Conservation (phyloP, 495 filamentous ascomycete species). For the Aspergillus asperescens region DNA sequence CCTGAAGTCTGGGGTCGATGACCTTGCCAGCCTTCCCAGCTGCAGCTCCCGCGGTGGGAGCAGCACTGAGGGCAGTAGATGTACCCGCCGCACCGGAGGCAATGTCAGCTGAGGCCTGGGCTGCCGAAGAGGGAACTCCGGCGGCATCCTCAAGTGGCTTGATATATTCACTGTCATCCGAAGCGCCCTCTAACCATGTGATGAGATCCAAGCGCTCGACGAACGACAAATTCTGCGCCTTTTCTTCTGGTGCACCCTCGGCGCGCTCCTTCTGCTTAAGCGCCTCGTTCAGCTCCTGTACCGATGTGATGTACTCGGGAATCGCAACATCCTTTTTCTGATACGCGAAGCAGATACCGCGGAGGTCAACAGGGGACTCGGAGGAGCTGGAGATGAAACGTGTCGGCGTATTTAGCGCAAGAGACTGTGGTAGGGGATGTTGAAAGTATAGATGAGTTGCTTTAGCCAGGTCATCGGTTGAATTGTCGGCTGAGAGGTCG, state of each 20-base stretch:
- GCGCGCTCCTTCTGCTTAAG: constrained; percentile 53
- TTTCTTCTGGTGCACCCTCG: constrained; percentile 41
- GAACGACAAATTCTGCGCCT: constrained; percentile 79
- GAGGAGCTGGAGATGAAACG: constrained; percentile 66
- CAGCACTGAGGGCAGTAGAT: constrained; percentile 17
- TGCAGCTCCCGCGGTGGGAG: constrained; percentile 49
- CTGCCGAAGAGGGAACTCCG: constrained; percentile 40
- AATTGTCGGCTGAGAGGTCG: constrained; percentile 45
- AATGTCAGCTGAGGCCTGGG: constrained; percentile 34
- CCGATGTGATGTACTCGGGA: constrained; percentile 81
- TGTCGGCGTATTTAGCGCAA: constrained; percentile 70
- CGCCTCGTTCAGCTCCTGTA: constrained; percentile 74
- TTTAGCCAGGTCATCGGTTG: constrained; percentile 57
- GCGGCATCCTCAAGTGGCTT: constrained; percentile 63
- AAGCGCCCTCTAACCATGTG: constrained; percentile 83
- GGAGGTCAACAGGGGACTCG: constrained; percentile 72
- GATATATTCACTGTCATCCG: constrained; percentile 88
- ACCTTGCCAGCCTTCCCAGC: constrained; percentile 46
- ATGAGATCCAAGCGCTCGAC: constrained; percentile 85
- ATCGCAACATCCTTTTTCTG: constrained; percentile 82
- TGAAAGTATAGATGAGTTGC: constrained; percentile 82
- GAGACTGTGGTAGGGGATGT: constrained; percentile 52
- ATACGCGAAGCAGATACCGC: constrained; percentile 93
- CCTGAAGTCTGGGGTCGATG: constrained; percentile 72
- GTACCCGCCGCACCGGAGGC: constrained; percentile 40